These are phyloP conservation scores for Lagenidium sp. DNA, from an alignment of 352 stramenopile genomes.

Conservation along the genomic window DNA sequence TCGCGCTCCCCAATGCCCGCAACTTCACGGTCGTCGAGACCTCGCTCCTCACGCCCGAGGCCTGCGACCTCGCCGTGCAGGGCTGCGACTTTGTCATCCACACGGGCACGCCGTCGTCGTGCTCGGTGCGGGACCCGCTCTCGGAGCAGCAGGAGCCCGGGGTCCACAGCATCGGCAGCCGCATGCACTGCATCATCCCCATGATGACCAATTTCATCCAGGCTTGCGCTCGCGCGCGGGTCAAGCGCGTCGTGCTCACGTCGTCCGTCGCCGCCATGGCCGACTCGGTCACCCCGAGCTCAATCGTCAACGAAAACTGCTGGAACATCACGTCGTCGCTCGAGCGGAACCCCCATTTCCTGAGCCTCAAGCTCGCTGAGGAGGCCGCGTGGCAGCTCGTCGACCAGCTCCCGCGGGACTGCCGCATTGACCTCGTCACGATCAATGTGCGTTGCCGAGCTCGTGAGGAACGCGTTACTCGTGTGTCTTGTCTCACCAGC, in stretches of 20 bases:
- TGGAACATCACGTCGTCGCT: slow-evolving; percentile 83
- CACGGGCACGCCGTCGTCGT: slow-evolving; percentile 79
- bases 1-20: slow-evolving; percentile 60
- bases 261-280: slow-evolving; percentile 84
- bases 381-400: slow-evolving; percentile 85
- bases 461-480: background rate
- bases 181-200: slow-evolving; percentile 87
- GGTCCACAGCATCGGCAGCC: slow-evolving; percentile 83
- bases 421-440: slow-evolving; percentile 77
- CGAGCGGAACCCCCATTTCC: slow-evolving; percentile 81
- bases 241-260: slow-evolving; percentile 80
- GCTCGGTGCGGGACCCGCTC: slow-evolving; percentile 76
- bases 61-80: slow-evolving; percentile 83
- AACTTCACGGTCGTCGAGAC: slow-evolving; percentile 85
- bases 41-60: slow-evolving; percentile 78
- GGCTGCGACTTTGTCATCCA: slow-evolving; percentile 87
- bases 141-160: slow-evolving; percentile 80
- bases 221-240: slow-evolving; percentile 61
- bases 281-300: slow-evolving; percentile 60
- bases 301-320: slow-evolving; percentile 76
- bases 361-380: slow-evolving; percentile 82
- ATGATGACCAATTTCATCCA: slow-evolving; percentile 92
- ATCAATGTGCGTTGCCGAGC: slow-evolving; percentile 54
- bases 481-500: background rate
- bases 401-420: slow-evolving; percentile 73